These are phyloP conservation scores for Gynostemma pentaphyllum DNA, from an alignment of 306 rosid genomes.

Conservation along the genomic window DNA sequence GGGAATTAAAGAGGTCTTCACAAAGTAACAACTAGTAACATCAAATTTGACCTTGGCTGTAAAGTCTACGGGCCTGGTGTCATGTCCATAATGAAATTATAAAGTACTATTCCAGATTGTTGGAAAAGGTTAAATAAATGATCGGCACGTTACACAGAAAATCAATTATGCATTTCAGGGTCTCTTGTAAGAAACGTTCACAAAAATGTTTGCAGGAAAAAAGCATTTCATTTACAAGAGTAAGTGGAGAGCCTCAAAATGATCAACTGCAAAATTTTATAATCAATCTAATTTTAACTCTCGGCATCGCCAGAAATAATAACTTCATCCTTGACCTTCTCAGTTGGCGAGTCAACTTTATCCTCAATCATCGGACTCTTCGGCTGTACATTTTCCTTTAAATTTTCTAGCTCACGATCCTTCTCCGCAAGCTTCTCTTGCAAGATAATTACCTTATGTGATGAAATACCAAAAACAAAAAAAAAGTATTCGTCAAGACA, in stretches of 20 bases:
- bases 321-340: conserved; percentile 18
- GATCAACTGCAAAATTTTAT: conserved; percentile 11
- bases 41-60: background rate
- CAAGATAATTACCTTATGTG: conserved; percentile 45
- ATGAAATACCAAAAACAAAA: too few relatives aligned
- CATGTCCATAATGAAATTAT: too few relatives aligned
- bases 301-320: conserved; percentile 23
- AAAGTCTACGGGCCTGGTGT: too few relatives aligned
- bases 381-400: conserved; percentile 39
- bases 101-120: too few relatives aligned
- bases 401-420: conserved; percentile 40
- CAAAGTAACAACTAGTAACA: background rate
- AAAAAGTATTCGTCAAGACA: background rate
- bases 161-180: too few relatives aligned
- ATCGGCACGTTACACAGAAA: too few relatives aligned
- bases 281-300: conserved; percentile 7
- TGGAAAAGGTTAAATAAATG: too few relatives aligned
- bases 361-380: conserved; percentile 21
- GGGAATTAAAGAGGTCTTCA: conserved; percentile 15
- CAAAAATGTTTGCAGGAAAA: background rate
- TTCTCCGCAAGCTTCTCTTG: conserved; percentile 65
- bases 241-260: conserved; percentile 4
- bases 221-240: too few relatives aligned
- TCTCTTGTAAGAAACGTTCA: too few relatives aligned
- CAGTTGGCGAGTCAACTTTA: conserved; percentile 24